phyloP scores from a whole-genome alignment of 1,139 yeast genomes.

The Wickerhamomyces sp. region DNA sequence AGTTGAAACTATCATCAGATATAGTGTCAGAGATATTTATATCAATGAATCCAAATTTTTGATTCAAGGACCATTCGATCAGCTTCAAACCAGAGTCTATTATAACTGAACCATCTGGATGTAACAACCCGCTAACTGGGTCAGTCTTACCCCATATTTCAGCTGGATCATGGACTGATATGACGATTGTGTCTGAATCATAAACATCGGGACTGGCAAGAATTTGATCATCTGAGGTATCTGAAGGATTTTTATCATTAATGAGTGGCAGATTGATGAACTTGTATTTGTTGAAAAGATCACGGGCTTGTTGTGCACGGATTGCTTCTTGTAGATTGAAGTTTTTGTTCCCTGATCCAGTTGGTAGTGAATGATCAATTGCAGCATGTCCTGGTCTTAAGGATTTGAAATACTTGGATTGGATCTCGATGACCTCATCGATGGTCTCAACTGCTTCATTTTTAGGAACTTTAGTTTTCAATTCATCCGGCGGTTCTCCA shows the following conservation, averaged over 20 bases:
- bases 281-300: constrained; percentile 47
- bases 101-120: constrained; percentile 63
- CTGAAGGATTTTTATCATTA: constrained; percentile 35
- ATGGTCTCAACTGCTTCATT: constrained; percentile 82
- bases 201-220: constrained; percentile 73
- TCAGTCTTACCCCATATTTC: constrained; percentile 88
- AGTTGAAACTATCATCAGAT: constrained; percentile 41
- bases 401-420: constrained; percentile 84
- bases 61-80: constrained; percentile 52
- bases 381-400: constrained; percentile 62
- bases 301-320: constrained; percentile 61
- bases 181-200: constrained; percentile 54
- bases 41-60: constrained; percentile 76
- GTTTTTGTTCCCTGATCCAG: constrained; percentile 25
- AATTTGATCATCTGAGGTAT: constrained; percentile 61
- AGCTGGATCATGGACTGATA: constrained; percentile 87
- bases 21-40: constrained; percentile 60
- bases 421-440: constrained; percentile 75
- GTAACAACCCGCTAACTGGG: constrained; percentile 74
- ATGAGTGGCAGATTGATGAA: constrained; percentile 71
- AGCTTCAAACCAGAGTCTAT: constrained; percentile 56
- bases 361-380: constrained; percentile 21
- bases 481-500: constrained; percentile 91
- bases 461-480: constrained; percentile 56
- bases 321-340: constrained; percentile 64